Percentiles rank a stretch among this genome's conserved stretches.
These are phyloP conservation scores for Mayamaea pseudoterrestris DNA, from an alignment of 108 stramenopile genomes.

Conservation along the genomic window DNA sequence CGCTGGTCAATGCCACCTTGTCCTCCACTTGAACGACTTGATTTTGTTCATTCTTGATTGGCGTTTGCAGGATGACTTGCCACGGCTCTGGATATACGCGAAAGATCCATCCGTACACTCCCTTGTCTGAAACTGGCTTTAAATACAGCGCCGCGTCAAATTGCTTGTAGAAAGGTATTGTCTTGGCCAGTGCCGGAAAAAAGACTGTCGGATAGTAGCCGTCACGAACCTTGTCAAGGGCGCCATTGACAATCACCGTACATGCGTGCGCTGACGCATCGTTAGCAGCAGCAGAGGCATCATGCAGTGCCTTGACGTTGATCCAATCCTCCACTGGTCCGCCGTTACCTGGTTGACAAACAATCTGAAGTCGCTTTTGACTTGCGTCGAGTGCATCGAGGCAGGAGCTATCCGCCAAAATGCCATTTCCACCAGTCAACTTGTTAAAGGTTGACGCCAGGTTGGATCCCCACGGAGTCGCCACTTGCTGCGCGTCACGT, in stretches of 20 bases:
- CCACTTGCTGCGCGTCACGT: constrained; percentile 18
- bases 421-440: constrained; percentile 44
- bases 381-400: constrained; percentile 36
- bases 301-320: constrained; percentile 57
- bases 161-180: constrained; percentile 54
- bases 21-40: constrained; percentile 17
- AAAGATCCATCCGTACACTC: constrained; percentile 54
- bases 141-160: constrained; percentile 57
- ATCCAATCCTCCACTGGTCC: constrained; percentile 88
- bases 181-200: constrained; percentile 68
- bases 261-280: constrained; percentile 3
- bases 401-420: constrained; percentile 45
- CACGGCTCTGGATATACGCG: constrained; percentile 70
- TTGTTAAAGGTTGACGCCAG: constrained; percentile 46
- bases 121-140: constrained; percentile 70
- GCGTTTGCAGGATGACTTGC: constrained; percentile 58
- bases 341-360: constrained; percentile 80
- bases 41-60: constrained; percentile 4
- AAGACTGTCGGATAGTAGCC: constrained; percentile 69
- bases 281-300: not conserved
- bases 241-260: constrained; percentile 69
- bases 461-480: constrained; percentile 70
- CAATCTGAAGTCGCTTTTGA: constrained; percentile 21
- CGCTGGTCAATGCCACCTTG: constrained; percentile 16
- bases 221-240: constrained; percentile 77